Evolutionary conservation across 495 filamentous ascomycete genomes (phyloP).

Genomic region (Podospora appendiculata): DNA sequence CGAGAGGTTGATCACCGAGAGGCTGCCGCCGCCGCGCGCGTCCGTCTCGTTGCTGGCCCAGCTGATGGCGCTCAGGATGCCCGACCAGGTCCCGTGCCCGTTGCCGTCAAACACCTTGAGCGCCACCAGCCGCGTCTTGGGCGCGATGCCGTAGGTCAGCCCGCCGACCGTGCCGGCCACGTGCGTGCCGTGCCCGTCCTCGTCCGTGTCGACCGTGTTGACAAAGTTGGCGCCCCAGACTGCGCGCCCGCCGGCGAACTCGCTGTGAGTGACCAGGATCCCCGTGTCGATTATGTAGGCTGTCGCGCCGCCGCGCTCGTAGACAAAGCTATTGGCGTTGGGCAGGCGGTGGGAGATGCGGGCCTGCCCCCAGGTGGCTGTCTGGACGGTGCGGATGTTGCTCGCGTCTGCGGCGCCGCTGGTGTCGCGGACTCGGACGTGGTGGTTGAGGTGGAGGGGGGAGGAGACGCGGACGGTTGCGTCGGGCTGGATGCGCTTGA

Average conservation of each 20-base stretch:
- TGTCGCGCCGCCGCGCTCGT: conserved; percentile 43
- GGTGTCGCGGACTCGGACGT: not conserved
- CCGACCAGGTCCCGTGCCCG: conserved; percentile 10
- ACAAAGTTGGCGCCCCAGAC: not conserved
- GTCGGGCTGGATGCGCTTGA: conserved; percentile 6
- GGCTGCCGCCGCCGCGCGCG: conserved; percentile 20
- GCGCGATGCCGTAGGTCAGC: conserved; percentile 53
- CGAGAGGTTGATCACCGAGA: conserved; percentile 43
- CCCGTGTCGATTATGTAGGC: conserved; percentile 54
- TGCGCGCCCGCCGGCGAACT: conserved; percentile 33
- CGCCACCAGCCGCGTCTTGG: conserved; percentile 48
- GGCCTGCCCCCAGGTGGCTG: conserved; percentile 48
- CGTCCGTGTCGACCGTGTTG: conserved; percentile 12
- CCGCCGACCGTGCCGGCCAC: conserved; percentile 53
- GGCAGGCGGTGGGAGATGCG: conserved; percentile 42
- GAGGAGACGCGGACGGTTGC: not conserved
- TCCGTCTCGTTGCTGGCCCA: conserved; percentile 43
- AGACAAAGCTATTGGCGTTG: conserved; percentile 40
- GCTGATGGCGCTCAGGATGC: conserved; percentile 45
- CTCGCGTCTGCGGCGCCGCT: not conserved
- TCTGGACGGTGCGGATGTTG: not conserved
- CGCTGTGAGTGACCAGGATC: conserved; percentile 39
- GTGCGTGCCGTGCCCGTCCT: conserved; percentile 55
- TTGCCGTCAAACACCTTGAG: conserved; percentile 52
- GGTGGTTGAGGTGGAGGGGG: not conserved